Conservation (phyloP, 2,329 filamentous ascomycete species). For the Xylaria sp. region DNA sequence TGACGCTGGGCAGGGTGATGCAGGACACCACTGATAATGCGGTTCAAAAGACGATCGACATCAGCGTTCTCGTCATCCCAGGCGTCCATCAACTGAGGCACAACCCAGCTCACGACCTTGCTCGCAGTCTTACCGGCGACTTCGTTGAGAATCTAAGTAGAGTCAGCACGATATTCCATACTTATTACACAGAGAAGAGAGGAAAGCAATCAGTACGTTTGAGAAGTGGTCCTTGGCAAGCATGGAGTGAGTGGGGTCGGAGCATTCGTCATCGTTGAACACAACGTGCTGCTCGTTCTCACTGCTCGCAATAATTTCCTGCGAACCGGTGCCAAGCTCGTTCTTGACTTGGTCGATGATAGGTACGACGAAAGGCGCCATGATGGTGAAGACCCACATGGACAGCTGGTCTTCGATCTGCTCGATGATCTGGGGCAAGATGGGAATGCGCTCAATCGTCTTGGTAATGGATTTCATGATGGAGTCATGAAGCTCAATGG, state of each 20-base stretch:
- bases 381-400: slow-evolving; percentile 83
- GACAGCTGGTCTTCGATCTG: slow-evolving; percentile 83
- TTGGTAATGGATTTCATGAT: slow-evolving; percentile 73
- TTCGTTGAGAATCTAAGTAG: slow-evolving; percentile 66
- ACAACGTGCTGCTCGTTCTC: slow-evolving; percentile 80
- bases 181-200: neutral
- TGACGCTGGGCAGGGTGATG: slow-evolving; percentile 80
- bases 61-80: slow-evolving; percentile 76
- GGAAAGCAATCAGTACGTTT: slow-evolving; percentile 48
- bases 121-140: slow-evolving; percentile 78
- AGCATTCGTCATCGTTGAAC: slow-evolving; percentile 70
- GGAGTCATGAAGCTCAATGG: slow-evolving; percentile 86
- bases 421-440: slow-evolving; percentile 79
- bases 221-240: slow-evolving; percentile 93
- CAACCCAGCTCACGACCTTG: slow-evolving; percentile 74
- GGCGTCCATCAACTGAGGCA: slow-evolving; percentile 81
- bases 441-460: slow-evolving; percentile 77
- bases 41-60: slow-evolving; percentile 62
- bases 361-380: slow-evolving; percentile 82
- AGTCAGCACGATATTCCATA: slow-evolving; percentile 13
- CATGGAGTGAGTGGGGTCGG: slow-evolving; percentile 91
- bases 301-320: slow-evolving; percentile 81
- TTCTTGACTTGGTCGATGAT: slow-evolving; percentile 81
- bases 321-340: slow-evolving; percentile 79
- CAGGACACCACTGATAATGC: slow-evolving; percentile 76